Base-by-base conservation (phyloP, 306 rosid species). In the Quercus engelmannii region DNA sequence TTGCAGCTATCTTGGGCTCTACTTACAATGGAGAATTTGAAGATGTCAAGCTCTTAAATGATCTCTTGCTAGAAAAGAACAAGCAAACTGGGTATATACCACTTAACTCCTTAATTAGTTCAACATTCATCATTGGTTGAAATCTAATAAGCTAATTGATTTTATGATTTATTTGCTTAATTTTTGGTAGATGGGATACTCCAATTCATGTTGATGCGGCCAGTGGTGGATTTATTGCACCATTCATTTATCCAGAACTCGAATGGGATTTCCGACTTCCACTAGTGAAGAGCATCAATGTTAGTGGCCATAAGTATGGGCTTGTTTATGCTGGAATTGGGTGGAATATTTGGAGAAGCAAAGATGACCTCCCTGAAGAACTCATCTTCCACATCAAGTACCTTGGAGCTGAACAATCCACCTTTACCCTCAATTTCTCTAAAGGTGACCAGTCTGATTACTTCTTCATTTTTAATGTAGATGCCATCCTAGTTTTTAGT, bases 151-250 rank as follows among this genome's bases (percentile, higher is more conserved):
- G 6, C 46, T 38, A 38, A 38, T 38, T 38, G 12, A 59, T 59
- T 59, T 8, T 61, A 8, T 1, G 13, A 20, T 21, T 10, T 11
- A 6, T 11, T 30, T 58, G 15, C 5, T 9, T 55, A 69, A 4
- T 30, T 26, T 46, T 56, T 4, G 3, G 57, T 9, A 91, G 97
- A 63, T 91, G 96, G 97, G 92, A 92, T 15, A 89, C 94, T 0
- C 89, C 94, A 1, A 93, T 93, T 81, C 97, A 93, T 26, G 97
- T 93, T 0, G 97, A 93, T 41, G 97, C 96, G 0, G 97, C 97
- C 0, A 93, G 94, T 76, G 96, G 97, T 41, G 97, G 97, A 1
- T 93, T 93, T 77, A 51, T 93, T 31, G 97, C 97, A 1, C 97
- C 97, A 2, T 93, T 93, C 71, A 77, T 91, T 38, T 91, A 93